Evolutionary conservation across 768 basidiomycete species (phyloP), one percentile per base, ranked within the genome.

Genomic region (Lactarius deliciosus): DNA sequence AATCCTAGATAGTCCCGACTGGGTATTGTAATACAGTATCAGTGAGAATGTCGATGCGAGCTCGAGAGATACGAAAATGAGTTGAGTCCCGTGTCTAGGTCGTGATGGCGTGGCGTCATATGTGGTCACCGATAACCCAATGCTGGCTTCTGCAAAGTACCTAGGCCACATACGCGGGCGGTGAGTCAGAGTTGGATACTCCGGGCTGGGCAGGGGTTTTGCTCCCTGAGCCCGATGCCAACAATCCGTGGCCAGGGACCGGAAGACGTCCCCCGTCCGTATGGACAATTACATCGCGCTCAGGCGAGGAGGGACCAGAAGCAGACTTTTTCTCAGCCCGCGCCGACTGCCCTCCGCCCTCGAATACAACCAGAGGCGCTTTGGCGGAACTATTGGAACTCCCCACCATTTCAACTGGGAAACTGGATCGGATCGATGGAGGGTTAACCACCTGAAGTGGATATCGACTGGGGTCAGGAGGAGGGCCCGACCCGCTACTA

Each of bases 141-240:
- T 30, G 18, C 13, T 38, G 43, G 34, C 25, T 38, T 57, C 47
- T 20, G 40, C 32, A 38, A 28, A 22, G 36, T 40, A 53, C 22
- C 53, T 64, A 68, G n/a, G 40, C 66, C 25, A 25, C 58, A 32
- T 68, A 68, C n/a, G 66, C 66, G 4, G 66, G 66, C 3, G 66
- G 66, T 6, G 66, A 53, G 0, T 68, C 66, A 25, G 20, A 18
- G 28, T 25, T 9, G 32, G 20, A 38, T 13, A 41, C 41, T 16
- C n/a, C 34, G 11, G 65, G 61, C 15, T 3, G 34, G 18, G 53
- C 18, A 18, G 30, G 8, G 10, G 47, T 32, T 32, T 64, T 59
- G 28, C n/a, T 47, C 34, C 20, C 57, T 1, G 62, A 45, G 20
- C 43, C 62, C 40, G 61, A 56, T 16, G 5, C 40, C 38, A 47